Conservation (phyloP, 1,284 basidiomycete species). For the Puccinia polysora region DNA sequence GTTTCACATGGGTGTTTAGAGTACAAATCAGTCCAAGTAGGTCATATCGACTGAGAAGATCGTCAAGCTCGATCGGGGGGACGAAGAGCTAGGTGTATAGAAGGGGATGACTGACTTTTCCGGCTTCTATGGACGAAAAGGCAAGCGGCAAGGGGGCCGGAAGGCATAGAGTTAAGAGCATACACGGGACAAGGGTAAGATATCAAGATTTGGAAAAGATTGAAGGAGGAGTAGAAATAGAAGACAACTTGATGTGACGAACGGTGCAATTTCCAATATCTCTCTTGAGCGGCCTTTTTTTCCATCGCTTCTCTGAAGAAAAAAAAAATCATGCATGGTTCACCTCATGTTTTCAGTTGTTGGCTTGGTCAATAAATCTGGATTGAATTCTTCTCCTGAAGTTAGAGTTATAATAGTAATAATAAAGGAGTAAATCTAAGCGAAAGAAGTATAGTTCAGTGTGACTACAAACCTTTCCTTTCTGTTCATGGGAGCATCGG, state of each 20-base stretch:
- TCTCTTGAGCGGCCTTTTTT: slow-evolving; percentile 77
- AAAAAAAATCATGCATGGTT: no score
- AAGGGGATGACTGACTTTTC: slow-evolving; percentile 9
- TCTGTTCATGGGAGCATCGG: slow-evolving; percentile 55
- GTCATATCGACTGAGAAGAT: background rate
- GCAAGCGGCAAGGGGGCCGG: no score
- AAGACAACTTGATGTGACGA: no score
- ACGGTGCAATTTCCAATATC: slow-evolving; percentile 60
- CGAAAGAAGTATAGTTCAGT: background rate
- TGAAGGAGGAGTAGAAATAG: background rate
- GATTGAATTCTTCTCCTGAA: no score
- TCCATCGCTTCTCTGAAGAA: slow-evolving; percentile 75
- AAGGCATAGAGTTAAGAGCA: no score
- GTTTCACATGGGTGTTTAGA: slow-evolving; percentile 58
- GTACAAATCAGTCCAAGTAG: slow-evolving; percentile 60
- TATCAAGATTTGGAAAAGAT: background rate
- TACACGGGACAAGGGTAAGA: background rate
- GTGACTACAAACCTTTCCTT: slow-evolving; percentile 62
- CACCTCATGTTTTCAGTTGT: no score
- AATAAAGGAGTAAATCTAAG: no score
- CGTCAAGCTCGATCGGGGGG: slow-evolving; percentile 9
- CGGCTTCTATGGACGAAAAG: slow-evolving; percentile 13
- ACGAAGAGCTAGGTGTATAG: background rate
- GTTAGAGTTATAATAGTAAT: no score
- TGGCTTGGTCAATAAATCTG: no score